A percentile compares a stretch with the other conserved stretches of the same genome.
phyloP scores from a whole-genome alignment of 2,329 filamentous ascomycete species.

The Xylariaceae sp. region DNA sequence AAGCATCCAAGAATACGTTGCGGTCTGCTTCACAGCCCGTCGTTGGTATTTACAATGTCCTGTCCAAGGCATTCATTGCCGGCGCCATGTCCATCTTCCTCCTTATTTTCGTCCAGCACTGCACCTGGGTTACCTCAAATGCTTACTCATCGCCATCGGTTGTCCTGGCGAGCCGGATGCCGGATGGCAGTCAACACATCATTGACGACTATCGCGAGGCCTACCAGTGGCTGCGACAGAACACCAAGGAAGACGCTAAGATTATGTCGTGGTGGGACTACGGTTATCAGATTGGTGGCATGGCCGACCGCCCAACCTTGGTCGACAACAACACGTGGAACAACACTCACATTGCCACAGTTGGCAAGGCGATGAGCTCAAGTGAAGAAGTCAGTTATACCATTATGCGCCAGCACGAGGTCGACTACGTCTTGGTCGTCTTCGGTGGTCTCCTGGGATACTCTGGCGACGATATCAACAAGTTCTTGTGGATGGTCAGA shows the following conservation, averaged over 20 bases:
- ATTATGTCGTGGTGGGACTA: constrained; percentile 99
- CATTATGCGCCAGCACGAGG: constrained; percentile 97
- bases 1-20: constrained; percentile 52
- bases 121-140: constrained; percentile 98
- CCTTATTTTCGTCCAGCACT: constrained; percentile 90
- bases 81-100: constrained; percentile 72
- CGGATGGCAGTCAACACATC: constrained; percentile 94
- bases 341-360: constrained; percentile 98
- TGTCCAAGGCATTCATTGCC: constrained; percentile 76
- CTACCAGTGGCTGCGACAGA: constrained; percentile 98
- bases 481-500: constrained; percentile 99
- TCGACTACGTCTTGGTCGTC: constrained; percentile 96
- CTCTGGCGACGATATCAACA: constrained; percentile 98
- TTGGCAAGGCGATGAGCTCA: constrained; percentile 98
- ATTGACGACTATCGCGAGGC: constrained; percentile 99
- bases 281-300: constrained; percentile 98
- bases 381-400: constrained; percentile 97
- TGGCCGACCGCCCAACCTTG: constrained; percentile 94
- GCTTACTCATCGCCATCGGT: constrained; percentile 98
- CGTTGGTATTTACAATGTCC: constrained; percentile 74
- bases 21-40: constrained; percentile 66
- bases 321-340: constrained; percentile 99
- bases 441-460: constrained; percentile 95
- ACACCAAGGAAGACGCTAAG: constrained; percentile 91
- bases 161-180: constrained; percentile 84